These are phyloP conservation scores for Kodamaea sp. DNA, from an alignment of 1,139 yeast species.

Conservation along the genomic window DNA sequence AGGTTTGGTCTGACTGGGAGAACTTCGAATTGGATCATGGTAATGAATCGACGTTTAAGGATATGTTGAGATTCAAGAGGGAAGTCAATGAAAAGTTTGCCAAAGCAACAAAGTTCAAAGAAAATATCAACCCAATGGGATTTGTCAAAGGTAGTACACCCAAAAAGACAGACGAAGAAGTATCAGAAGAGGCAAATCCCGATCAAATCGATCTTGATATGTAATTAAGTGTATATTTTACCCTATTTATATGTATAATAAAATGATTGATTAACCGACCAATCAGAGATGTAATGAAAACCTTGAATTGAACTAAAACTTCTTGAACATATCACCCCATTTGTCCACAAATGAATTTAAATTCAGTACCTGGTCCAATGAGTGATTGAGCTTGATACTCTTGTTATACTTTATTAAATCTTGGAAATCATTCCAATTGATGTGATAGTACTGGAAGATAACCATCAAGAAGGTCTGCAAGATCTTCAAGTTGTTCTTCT, in stretches of 20 bases:
- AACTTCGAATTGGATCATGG: constrained; percentile 73
- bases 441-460: constrained; percentile 42
- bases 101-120: constrained; percentile 26
- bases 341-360: constrained; percentile 41
- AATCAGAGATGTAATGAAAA: background rate
- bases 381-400: constrained; percentile 41
- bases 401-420: constrained; percentile 38
- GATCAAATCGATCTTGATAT: constrained; percentile 69
- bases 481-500: constrained; percentile 33
- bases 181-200: constrained; percentile 44
- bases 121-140: constrained; percentile 47
- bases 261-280: too few relatives aligned
- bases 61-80: constrained; percentile 69
- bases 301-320: constrained; percentile 9
- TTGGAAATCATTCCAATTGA: constrained; percentile 41
- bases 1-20: constrained; percentile 69
- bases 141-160: constrained; percentile 49
- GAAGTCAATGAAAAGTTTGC: constrained; percentile 31
- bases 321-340: constrained; percentile 34
- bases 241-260: too few relatives aligned
- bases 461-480: constrained; percentile 38
- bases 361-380: constrained; percentile 34
- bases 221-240: constrained; percentile 12
- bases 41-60: constrained; percentile 68
- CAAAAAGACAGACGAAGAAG: constrained; percentile 18